Evolutionary conservation across 2,329 filamentous ascomycete species (phyloP).

Genomic region (Thermoascus crustaceus): DNA sequence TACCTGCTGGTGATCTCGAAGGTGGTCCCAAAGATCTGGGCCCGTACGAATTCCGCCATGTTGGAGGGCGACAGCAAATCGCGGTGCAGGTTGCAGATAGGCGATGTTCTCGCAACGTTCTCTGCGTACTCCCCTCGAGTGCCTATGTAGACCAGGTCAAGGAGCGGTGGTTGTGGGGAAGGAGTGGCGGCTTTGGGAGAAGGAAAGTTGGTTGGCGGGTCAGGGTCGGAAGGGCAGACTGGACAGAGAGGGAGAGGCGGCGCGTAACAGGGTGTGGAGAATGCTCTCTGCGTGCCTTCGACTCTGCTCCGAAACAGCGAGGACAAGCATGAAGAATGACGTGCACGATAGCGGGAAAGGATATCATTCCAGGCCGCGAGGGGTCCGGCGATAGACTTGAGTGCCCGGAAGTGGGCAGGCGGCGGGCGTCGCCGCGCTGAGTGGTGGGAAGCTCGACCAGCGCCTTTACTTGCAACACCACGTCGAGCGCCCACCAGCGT

Average conservation of each 20-base stretch:
- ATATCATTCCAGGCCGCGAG: no score
- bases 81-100: no score
- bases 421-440: slow-evolving; percentile 14
- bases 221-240: slow-evolving; percentile 5
- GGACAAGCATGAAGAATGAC: slow-evolving; percentile 1
- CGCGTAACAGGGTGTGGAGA: not conserved
- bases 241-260: not conserved
- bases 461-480: slow-evolving; percentile 10
- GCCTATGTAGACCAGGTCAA: not conserved
- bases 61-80: slow-evolving; percentile 27
- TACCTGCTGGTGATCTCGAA: slow-evolving; percentile 99
- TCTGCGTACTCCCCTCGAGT: no score
- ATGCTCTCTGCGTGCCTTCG: slow-evolving; percentile 1
- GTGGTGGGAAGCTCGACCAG: slow-evolving; percentile 14
- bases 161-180: slow-evolving; percentile 3
- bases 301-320: not conserved
- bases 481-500: no score
- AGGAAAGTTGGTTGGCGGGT: slow-evolving; percentile 6
- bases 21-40: slow-evolving; percentile 98
- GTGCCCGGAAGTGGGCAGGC: not conserved
- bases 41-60: slow-evolving; percentile 99
- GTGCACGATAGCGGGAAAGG: no score
- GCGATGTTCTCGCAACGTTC: no score
- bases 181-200: slow-evolving; percentile 1
- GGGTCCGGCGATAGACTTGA: no score